Base-by-base conservation (phyloP, 768 basidiomycete genomes). In the Pisolithus marmoratus region DNA sequence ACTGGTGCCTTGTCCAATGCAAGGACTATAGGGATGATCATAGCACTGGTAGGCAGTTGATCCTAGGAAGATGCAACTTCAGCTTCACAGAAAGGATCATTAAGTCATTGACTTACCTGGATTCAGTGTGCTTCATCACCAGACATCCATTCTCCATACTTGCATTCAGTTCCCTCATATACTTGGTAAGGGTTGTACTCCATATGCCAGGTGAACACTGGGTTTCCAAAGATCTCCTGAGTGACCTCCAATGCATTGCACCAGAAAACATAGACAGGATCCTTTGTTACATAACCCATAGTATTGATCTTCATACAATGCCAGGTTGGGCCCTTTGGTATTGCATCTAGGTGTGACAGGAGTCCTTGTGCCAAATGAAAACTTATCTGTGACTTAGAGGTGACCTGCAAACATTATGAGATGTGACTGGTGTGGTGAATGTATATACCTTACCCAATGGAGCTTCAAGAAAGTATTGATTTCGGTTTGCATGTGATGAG, bases 1-100 rank as follows among this genome's bases (percentile, higher is more conserved):
- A 53, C 52, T 2, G n/a, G 50, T 0, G 59, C 62, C 46, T 64
- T 64, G 43, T 64, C 54, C 0, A 57, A 59, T 7, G 50, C 47
- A 2, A 58, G 19, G 19, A 63, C 57, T 26, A 60, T 49, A 0
- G 59, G 56, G 0, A 64, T 45, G 12, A 62, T 44, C 2, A 57
- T 60, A 0, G 58, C 44, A 11, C 62, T 58, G 0, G 15, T 17
- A 1, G 49, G 49, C 7, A 50, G 38, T 26, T 42, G 26, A 42
- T 50, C 14, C 38, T 29, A 20, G 7, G 36, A 27, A 15, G 12
- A 26, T 15, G 4, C 8, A 2, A 8, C 8, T 22, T 1, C 4
- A 26, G 26, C 11, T 15, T n/a, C n/a, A n/a, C 17, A 19, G 15
- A 8, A 37, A 34, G 19, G 17, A 38, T 27, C 3, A 40, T 8